phyloP scores from a whole-genome alignment of 306 rosid species.

The Prosopis cineraria region DNA sequence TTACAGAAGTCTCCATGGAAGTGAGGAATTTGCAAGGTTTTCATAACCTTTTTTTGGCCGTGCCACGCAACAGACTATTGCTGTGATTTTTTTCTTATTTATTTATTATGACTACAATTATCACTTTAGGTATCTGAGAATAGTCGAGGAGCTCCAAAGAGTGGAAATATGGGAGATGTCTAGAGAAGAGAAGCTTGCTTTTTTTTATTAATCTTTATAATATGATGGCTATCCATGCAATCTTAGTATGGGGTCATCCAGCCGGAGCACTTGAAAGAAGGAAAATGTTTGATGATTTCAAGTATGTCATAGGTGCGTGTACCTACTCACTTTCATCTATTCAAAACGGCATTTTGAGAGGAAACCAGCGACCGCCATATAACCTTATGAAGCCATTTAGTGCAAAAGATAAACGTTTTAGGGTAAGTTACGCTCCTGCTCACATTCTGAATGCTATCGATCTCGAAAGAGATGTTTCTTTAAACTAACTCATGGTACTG shows the following conservation, averaged over 20 bases:
- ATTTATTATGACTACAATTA: slow-evolving; percentile 17
- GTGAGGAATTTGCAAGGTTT: slow-evolving; percentile 96
- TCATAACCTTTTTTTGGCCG: slow-evolving; percentile 30
- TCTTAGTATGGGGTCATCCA: slow-evolving; percentile 75
- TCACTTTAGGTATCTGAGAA: slow-evolving; percentile 79
- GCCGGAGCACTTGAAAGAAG: slow-evolving; percentile 79
- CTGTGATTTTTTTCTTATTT: slow-evolving; percentile 15
- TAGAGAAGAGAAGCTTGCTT: slow-evolving; percentile 91
- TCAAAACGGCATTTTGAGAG: slow-evolving; percentile 94
- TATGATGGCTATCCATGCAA: slow-evolving; percentile 95
- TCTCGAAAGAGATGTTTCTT: background rate
- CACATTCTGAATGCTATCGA: background rate
- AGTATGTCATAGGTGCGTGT: slow-evolving; percentile 79
- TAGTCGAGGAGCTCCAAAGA: slow-evolving; percentile 90
- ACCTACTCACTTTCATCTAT: slow-evolving; percentile 87
- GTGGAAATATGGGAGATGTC: slow-evolving; percentile 66
- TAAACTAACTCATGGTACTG: background rate
- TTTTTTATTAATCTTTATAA: slow-evolving; percentile 90
- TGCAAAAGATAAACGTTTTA: slow-evolving; percentile 72
- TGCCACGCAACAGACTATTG: background rate
- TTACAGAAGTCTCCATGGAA: slow-evolving; percentile 74
- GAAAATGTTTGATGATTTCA: slow-evolving; percentile 78
- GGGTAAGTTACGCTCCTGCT: slow-evolving; percentile 40
- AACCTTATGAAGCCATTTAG: slow-evolving; percentile 87
- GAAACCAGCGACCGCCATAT: slow-evolving; percentile 87